Evolutionary conservation across 78 protist species (phyloP), one percentile per base, ranked within the genome.

Genomic region (Dictyostelium firmibasis): DNA sequence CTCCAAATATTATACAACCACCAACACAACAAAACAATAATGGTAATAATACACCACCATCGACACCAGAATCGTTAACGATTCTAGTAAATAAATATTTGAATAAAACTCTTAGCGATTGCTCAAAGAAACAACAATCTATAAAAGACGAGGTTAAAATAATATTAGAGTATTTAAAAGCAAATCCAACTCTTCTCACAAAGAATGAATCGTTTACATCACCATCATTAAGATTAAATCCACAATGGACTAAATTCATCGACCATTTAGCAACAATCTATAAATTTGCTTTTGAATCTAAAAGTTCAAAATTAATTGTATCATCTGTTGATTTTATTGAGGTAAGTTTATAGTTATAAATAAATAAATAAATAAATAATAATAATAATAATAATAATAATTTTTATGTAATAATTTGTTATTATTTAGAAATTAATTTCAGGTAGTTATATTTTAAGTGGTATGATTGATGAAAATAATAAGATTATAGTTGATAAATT

Each of bases 51-150:
- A 81, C 67, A 29, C 70, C 85, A 53, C 70, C 85, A 47, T 31
- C 72, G 29, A 41, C 85, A 81, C 85, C 85, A 81, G 74, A 81
- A 31, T 50, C 85, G 23, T 31, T 50, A 20, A 81, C 70, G 2
- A 36, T 81, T 4, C 23, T 81, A 29, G 14, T 89, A 10, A 78
- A 79, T 53, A 89, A 47, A 81, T 47, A 67, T 89, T 36, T 89
- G 25, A 69, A 38, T 23, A 89, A 89, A 75, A 47, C 83, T 6
- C 35, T 89, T 9, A 31, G 82, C 10, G 94, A 89, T 70, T 57
- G 83, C n/a, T 36, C 85, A 81, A 89, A 89, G 75, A 78, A 81
- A 47, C 94, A 89, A 81, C 94, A 89, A 69, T 27, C 18, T 0
- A 78, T 89, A 7, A 89, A 89, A 70, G 94, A 89, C 29, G 94